A percentile compares a stretch with the other conserved stretches of the same genome.
These are phyloP conservation scores for Cladophialophora immunda DNA, from an alignment of 2,329 filamentous ascomycete genomes.

Conservation along the genomic window DNA sequence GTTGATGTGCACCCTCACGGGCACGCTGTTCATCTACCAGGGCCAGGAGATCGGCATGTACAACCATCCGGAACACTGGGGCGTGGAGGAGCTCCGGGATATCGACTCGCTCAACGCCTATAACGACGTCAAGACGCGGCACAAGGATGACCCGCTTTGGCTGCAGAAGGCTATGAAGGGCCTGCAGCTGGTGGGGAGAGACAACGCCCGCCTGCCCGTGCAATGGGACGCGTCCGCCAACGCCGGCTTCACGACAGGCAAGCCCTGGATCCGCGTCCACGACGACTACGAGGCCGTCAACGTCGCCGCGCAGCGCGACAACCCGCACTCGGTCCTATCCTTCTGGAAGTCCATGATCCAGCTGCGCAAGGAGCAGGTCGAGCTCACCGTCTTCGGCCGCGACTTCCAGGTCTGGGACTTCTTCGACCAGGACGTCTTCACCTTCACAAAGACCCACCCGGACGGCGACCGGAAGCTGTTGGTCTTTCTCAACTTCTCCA, in stretches of 20 bases:
- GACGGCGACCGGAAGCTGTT: slow-evolving; percentile 30
- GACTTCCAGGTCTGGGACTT: slow-evolving; percentile 65
- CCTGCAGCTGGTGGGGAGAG: slow-evolving; percentile 59
- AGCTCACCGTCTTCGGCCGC: slow-evolving; percentile 72
- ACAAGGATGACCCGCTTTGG: slow-evolving; percentile 47
- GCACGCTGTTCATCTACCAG: slow-evolving; percentile 65
- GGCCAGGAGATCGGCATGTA: slow-evolving; percentile 67
- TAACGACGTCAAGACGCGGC: slow-evolving; percentile 48
- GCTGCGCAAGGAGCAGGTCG: slow-evolving; percentile 67
- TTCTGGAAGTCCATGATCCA: slow-evolving; percentile 70
- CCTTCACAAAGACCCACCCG: slow-evolving; percentile 58
- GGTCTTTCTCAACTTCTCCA: slow-evolving; percentile 40
- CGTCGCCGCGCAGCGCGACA: slow-evolving; percentile 56
- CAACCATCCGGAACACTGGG: slow-evolving; percentile 60
- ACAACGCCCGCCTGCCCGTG: slow-evolving; percentile 76
- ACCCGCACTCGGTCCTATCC: slow-evolving; percentile 61
- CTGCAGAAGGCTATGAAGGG: slow-evolving; percentile 61
- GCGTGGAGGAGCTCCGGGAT: slow-evolving; percentile 49
- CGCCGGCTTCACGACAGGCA: slow-evolving; percentile 69
- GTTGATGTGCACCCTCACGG: slow-evolving; percentile 63
- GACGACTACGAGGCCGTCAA: slow-evolving; percentile 71
- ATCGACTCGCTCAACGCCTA: slow-evolving; percentile 51
- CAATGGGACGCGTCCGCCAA: slow-evolving; percentile 71
- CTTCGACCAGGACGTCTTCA: slow-evolving; percentile 63
- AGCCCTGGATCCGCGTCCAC: slow-evolving; percentile 76